These are phyloP conservation scores for Solanum chmielewskii DNA, from an alignment of 257 asterid genomes.

Conservation along the genomic window DNA sequence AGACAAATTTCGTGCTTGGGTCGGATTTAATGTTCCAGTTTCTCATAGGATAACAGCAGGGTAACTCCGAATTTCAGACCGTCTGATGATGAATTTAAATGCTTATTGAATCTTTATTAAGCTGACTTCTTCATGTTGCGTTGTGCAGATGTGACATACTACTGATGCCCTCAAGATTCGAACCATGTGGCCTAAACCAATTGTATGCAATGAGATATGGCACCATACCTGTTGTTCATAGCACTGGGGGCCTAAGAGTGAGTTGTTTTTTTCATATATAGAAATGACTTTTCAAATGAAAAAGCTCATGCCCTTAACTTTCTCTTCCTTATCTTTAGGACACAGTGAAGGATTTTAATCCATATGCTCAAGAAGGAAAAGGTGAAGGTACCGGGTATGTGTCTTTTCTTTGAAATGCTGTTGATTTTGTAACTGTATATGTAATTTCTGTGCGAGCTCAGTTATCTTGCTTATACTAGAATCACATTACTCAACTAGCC, in stretches of 20 bases:
- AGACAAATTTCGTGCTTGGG: slow-evolving; percentile 92
- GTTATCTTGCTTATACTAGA: background rate
- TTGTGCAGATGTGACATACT: slow-evolving; percentile 81
- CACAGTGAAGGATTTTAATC: slow-evolving; percentile 69
- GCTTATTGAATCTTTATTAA: background rate
- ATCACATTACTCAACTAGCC: background rate
- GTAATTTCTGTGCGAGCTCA: background rate
- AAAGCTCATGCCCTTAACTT: background rate
- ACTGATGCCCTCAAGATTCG: slow-evolving; percentile 93
- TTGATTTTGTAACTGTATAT: background rate
- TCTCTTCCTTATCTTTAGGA: slow-evolving; percentile 31
- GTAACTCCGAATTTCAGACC: slow-evolving; percentile 18
- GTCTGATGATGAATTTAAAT: background rate
- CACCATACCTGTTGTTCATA: slow-evolving; percentile 80
- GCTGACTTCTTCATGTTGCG: background rate
- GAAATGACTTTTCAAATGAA: background rate
- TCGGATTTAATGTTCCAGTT: slow-evolving; percentile 88
- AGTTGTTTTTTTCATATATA: slow-evolving; percentile 11
- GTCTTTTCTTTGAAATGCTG: background rate
- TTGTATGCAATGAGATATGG: slow-evolving; percentile 96
- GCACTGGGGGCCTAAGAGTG: slow-evolving; percentile 91
- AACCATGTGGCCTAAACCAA: slow-evolving; percentile 95
- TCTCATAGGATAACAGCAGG: slow-evolving; percentile 90
- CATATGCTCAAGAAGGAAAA: slow-evolving; percentile 51
- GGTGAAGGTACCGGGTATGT: slow-evolving; percentile 96